phyloP scores from a whole-genome alignment of 2,329 filamentous ascomycete genomes.

The Colletotrichum neosansevieriae region DNA sequence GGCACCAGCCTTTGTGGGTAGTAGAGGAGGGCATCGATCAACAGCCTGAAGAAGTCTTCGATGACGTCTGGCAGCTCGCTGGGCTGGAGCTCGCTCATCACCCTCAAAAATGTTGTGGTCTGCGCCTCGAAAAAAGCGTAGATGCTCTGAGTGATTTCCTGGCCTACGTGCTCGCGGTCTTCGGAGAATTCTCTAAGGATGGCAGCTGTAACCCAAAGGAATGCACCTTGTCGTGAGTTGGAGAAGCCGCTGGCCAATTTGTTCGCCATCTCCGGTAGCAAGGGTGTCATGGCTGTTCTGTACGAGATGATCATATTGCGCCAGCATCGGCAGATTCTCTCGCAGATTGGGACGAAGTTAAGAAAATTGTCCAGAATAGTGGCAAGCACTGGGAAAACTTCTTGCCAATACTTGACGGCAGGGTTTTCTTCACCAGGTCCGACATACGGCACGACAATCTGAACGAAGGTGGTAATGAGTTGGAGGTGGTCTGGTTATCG shows the following conservation, averaged over 20 bases:
- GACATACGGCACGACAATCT: conserved; percentile 80
- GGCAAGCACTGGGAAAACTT: conserved; percentile 89
- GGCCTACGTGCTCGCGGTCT: conserved; percentile 85
- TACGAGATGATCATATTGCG: conserved; percentile 97
- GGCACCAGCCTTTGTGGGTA: conserved; percentile 87
- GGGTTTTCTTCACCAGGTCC: conserved; percentile 82
- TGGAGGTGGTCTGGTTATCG: conserved; percentile 81
- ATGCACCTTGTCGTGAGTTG: conserved; percentile 90
- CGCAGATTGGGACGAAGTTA: conserved; percentile 87
- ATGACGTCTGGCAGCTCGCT: conserved; percentile 85
- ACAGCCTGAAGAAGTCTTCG: conserved; percentile 95
- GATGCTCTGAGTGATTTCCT: conserved; percentile 85
- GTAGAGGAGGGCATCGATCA: conserved; percentile 92
- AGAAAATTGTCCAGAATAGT: conserved; percentile 91
- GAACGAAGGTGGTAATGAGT: conserved; percentile 90
- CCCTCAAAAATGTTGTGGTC: conserved; percentile 87
- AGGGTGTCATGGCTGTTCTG: conserved; percentile 85
- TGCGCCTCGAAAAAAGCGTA: conserved; percentile 97
- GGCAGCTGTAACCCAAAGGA: conserved; percentile 97
- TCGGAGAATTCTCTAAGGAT: conserved; percentile 96
- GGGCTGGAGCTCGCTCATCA: conserved; percentile 84
- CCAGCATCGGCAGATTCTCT: conserved; percentile 95
- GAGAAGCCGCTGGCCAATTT: conserved; percentile 89
- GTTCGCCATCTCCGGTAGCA: conserved; percentile 87
- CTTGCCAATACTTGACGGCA: conserved; percentile 94